phyloP scores from a whole-genome alignment of 2,329 filamentous ascomycete genomes.

The Alternaria panax region DNA sequence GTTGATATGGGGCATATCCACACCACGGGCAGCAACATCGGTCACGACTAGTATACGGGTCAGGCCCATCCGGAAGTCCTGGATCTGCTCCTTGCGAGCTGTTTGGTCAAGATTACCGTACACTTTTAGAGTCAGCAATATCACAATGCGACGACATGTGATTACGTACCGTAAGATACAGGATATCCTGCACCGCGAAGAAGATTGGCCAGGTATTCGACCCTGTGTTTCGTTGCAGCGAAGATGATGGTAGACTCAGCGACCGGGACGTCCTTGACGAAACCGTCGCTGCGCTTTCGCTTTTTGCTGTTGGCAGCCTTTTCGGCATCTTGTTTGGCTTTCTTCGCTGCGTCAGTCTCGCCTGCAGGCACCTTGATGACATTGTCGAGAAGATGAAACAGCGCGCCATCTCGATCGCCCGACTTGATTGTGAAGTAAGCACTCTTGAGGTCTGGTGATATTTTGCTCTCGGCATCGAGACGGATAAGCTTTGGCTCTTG shows the following conservation, averaged over 20 bases:
- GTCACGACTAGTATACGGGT: slow-evolving; percentile 95
- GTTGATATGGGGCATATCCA: slow-evolving; percentile 93
- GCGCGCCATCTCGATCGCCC: slow-evolving; percentile 89
- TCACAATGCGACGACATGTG: not conserved
- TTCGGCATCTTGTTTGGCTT: slow-evolving; percentile 55
- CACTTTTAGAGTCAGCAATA: slow-evolving; percentile 54
- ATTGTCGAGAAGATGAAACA: slow-evolving; percentile 87
- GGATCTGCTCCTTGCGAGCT: slow-evolving; percentile 88
- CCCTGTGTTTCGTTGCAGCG: slow-evolving; percentile 93
- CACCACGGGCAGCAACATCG: slow-evolving; percentile 95
- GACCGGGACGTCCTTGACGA: slow-evolving; percentile 74
- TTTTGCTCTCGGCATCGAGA: slow-evolving; percentile 91
- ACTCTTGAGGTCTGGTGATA: slow-evolving; percentile 93
- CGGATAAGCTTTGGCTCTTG: slow-evolving; percentile 91
- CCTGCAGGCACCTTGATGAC: slow-evolving; percentile 89
- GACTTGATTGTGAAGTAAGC: slow-evolving; percentile 95
- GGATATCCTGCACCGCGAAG: slow-evolving; percentile 83
- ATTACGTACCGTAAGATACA: slow-evolving; percentile 71
- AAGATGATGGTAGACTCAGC: slow-evolving; percentile 95
- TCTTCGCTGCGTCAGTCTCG: slow-evolving; percentile 61
- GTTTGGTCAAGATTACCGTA: slow-evolving; percentile 96
- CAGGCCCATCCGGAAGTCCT: slow-evolving; percentile 83
- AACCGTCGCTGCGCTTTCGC: slow-evolving; percentile 69
- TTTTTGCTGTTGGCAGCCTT: slow-evolving; percentile 67
- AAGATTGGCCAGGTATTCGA: slow-evolving; percentile 88